Percentiles rank a stretch among this genome's conserved stretches.
Conservation (phyloP, 768 basidiomycete genomes). For the Steccherinum ochraceum region DNA sequence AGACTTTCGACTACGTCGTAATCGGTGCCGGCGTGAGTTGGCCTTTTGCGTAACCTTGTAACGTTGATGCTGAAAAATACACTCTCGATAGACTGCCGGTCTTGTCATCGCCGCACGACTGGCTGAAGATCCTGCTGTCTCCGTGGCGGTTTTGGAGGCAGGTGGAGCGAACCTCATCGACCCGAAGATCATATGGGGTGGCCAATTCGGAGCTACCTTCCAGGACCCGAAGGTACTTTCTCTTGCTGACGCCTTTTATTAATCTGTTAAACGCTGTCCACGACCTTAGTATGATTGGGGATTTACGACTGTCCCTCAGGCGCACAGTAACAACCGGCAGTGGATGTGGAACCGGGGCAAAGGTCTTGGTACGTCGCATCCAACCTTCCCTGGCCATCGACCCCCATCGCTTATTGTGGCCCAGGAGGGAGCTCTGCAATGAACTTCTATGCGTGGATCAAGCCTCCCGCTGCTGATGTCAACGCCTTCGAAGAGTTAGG, state of each 20-base stretch:
- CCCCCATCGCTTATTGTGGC: no score
- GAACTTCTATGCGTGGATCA: constrained; percentile 19
- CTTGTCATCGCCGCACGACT: constrained; percentile 34
- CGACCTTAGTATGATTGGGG: constrained; percentile 11
- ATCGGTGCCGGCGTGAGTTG: constrained; percentile 3
- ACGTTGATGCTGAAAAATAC: not conserved
- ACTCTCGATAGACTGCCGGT: constrained; percentile 31
- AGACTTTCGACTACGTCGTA: constrained; percentile 11
- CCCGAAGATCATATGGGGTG: constrained; percentile 2
- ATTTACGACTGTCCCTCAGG: constrained; percentile 7
- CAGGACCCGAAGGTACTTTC: not conserved
- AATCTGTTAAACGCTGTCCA: not conserved
- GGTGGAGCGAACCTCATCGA: constrained; percentile 15
- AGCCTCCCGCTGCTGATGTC: constrained; percentile 17
- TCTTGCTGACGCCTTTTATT: not conserved
- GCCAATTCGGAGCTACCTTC: not conserved
- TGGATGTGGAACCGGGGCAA: not conserved
- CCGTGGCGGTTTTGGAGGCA: constrained; percentile 30
- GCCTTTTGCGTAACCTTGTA: no score
- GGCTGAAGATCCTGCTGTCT: constrained; percentile 25
- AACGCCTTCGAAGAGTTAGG: constrained; percentile 10
- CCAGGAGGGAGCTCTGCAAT: constrained; percentile 19
- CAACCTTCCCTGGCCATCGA: no score
- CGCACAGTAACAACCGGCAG: not conserved
- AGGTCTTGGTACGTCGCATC: not conserved